Evolutionary conservation across 1,284 basidiomycete genomes (phyloP).

Genomic region (Flammula alnicola): DNA sequence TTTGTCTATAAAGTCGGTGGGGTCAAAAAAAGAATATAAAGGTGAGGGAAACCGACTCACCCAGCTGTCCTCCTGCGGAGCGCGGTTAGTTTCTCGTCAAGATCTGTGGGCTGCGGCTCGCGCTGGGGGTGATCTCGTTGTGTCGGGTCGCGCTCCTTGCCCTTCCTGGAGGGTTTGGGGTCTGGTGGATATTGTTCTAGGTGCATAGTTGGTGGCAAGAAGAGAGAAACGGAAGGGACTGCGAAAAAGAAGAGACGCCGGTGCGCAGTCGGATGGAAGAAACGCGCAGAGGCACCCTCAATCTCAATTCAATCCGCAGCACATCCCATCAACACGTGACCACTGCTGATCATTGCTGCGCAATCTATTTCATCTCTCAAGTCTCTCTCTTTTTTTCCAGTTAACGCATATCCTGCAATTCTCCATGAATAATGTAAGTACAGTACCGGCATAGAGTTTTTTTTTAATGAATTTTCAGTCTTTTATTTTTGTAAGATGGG

Average conservation of each 20-base stretch:
- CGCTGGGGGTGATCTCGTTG: conserved; percentile 18
- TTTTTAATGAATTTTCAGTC: too few species aligned
- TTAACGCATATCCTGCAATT: too few species aligned
- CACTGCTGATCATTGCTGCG: too few species aligned
- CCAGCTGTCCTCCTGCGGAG: conserved; percentile 66
- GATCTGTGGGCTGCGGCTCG: conserved; percentile 58
- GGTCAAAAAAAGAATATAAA: conserved; percentile 10
- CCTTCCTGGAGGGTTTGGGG: conserved; percentile 34
- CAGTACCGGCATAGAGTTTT: too few species aligned
- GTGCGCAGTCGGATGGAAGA: conserved; percentile 22
- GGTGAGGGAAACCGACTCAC: conserved; percentile 44
- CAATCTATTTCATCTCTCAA: too few species aligned
- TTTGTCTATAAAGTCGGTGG: conserved; percentile 43
- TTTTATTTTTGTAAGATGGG: too few species aligned
- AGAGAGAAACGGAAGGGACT: too few species aligned
- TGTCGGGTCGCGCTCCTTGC: conserved; percentile 39
- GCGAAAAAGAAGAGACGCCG: conserved; percentile 23
- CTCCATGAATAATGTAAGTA: too few species aligned
- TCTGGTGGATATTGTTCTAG: conserved; percentile 17
- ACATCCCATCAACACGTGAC: conserved; percentile 20
- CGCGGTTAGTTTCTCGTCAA: conserved; percentile 69
- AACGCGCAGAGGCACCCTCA: conserved; percentile 14
- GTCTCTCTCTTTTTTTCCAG: too few species aligned
- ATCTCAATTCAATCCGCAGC: conserved; percentile 24
- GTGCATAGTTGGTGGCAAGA: conserved; percentile 23